Evolutionary conservation across 257 asterid genomes (phyloP).

Genomic region (Nicotiana tomentosiformis): DNA sequence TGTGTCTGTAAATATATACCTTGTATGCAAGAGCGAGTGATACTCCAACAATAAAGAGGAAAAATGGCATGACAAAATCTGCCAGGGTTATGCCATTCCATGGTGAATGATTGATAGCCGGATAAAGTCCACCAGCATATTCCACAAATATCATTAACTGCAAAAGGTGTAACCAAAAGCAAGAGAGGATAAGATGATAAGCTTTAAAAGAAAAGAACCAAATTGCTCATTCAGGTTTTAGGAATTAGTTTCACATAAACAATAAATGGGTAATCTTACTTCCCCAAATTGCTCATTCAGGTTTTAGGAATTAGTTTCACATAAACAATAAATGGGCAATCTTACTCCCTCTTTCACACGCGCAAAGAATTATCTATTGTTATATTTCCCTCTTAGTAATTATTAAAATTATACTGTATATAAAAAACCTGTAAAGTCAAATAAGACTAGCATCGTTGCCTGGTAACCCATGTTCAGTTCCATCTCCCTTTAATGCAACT

Average conservation of each 20-base stretch:
- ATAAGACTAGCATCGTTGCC: not conserved
- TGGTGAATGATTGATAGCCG: slow-evolving; percentile 67
- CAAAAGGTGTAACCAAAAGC: not conserved
- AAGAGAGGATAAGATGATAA: not conserved
- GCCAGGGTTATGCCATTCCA: slow-evolving; percentile 75
- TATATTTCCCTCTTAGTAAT: not conserved
- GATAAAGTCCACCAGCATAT: slow-evolving; percentile 56
- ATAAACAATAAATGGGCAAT: not conserved
- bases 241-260: not conserved
- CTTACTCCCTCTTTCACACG: not conserved
- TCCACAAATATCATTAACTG: slow-evolving; percentile 75
- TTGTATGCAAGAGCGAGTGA: slow-evolving; percentile 65
- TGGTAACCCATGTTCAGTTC: not conserved
- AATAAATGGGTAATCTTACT: not conserved
- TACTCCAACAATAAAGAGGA: slow-evolving; percentile 70
- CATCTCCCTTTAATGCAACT: not conserved
- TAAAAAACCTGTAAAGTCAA: not conserved
- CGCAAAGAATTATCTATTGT: not conserved
- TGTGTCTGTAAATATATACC: slow-evolving; percentile 27
- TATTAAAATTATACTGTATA: not conserved
- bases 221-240: not conserved
- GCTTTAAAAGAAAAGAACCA: not conserved
- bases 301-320: not conserved
- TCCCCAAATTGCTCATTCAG: not conserved
- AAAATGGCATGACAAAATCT: slow-evolving; percentile 74